phyloP scores from a whole-genome alignment of 2,329 filamentous ascomycete species.

The Mariannaea elegans region DNA sequence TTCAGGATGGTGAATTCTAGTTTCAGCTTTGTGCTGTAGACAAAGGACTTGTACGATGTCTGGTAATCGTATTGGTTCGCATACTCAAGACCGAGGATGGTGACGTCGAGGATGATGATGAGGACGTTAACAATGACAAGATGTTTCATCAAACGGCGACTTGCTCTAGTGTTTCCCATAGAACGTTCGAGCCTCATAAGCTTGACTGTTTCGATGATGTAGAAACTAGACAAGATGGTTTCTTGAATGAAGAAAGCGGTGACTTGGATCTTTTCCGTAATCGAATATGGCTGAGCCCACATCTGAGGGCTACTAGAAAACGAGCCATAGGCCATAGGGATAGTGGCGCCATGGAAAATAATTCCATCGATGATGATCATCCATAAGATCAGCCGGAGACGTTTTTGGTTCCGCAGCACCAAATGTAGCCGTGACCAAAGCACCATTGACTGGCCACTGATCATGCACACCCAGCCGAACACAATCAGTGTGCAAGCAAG shows the following conservation, averaged over 20 bases:
- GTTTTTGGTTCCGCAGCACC: constrained; percentile 58
- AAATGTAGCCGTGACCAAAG: constrained; percentile 71
- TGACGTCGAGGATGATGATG: constrained; percentile 51
- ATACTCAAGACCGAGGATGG: constrained; percentile 45
- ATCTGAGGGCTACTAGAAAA: constrained; percentile 45
- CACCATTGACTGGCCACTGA: constrained; percentile 68
- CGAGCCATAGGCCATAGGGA: constrained; percentile 62
- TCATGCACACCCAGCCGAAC: constrained; percentile 54
- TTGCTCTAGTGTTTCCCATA: constrained; percentile 24
- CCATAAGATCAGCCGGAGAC: constrained; percentile 58
- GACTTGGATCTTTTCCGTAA: constrained; percentile 64
- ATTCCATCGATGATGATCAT: constrained; percentile 67
- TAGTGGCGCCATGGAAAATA: constrained; percentile 62
- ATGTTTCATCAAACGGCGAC: constrained; percentile 41
- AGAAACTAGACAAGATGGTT: constrained; percentile 60
- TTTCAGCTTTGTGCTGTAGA: constrained; percentile 49
- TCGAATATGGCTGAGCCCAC: constrained; percentile 46
- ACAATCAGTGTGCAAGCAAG: constrained; percentile 40
- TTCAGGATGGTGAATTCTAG: constrained; percentile 51
- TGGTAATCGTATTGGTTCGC: constrained; percentile 47
- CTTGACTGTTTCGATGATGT: constrained; percentile 60
- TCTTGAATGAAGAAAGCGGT: constrained; percentile 65
- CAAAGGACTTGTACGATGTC: constrained; percentile 35
- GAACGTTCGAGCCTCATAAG: constrained; percentile 52
- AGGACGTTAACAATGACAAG: constrained; percentile 54